Percentiles rank a stretch among this genome's conserved stretches.
Conservation (phyloP, 805 yeast species). For the Ogataea pignaliae region DNA sequence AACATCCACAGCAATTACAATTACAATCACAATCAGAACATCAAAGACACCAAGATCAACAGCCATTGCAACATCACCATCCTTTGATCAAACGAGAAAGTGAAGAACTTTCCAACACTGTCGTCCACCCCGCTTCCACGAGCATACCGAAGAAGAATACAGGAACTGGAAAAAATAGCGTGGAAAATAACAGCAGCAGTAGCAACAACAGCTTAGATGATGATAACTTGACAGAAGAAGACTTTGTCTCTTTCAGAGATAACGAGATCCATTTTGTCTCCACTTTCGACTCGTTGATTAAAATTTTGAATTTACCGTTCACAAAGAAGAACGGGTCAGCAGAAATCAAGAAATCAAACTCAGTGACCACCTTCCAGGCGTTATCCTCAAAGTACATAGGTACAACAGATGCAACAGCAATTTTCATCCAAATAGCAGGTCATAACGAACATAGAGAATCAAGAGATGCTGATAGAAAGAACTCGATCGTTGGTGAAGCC, state of each 20-base stretch:
- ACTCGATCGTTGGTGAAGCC: constrained; percentile 10
- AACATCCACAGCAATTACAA: background rate
- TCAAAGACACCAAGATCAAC: background rate
- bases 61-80: background rate
- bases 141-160: too few species aligned
- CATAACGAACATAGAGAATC: constrained; percentile 1
- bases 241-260: constrained; percentile 5
- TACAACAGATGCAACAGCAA: constrained; percentile 16
- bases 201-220: background rate
- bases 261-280: constrained; percentile 13
- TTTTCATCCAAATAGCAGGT: constrained; percentile 14
- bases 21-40: background rate
- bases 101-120: too few species aligned
- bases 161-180: background rate
- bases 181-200: background rate
- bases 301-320: constrained; percentile 14
- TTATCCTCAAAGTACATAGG: constrained; percentile 17
- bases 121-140: too few species aligned
- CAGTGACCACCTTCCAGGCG: constrained; percentile 19
- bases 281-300: constrained; percentile 15
- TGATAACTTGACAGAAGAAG: constrained; percentile 1
- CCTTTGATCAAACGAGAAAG: too few species aligned
- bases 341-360: constrained; percentile 18
- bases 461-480: constrained; percentile 1
- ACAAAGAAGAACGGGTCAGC: constrained; percentile 13